Percentiles rank a stretch among this genome's conserved stretches.
Conservation (phyloP, 129 eudicot genomes). For the Pulicaria dysenterica region DNA sequence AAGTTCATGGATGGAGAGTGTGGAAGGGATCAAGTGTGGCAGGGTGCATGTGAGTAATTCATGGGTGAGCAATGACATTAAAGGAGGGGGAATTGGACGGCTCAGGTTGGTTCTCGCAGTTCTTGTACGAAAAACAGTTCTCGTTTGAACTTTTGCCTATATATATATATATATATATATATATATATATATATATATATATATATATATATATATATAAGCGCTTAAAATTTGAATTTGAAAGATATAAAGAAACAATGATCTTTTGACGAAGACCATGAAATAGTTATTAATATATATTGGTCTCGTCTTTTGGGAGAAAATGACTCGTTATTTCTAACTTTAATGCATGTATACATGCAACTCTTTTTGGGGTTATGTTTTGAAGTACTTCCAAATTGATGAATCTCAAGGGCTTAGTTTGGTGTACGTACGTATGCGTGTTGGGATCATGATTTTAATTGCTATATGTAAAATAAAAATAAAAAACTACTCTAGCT, state of each 20-base stretch:
- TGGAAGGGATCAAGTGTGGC: too few relatives aligned
- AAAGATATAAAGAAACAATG: not conserved
- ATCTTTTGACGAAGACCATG: conserved; percentile 8
- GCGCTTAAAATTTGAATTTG: not conserved
- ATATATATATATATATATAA: too few relatives aligned
- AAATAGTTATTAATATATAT: conserved; percentile 15
- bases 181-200: too few relatives aligned
- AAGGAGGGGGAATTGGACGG: too few relatives aligned
- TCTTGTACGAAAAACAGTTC: too few relatives aligned
- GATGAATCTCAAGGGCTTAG: conserved; percentile 47
- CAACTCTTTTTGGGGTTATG: conserved; percentile 41
- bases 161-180: too few relatives aligned
- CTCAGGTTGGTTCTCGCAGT: too few relatives aligned
- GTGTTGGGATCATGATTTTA: conserved; percentile 42
- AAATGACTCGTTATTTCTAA: conserved; percentile 35
- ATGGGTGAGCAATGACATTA: too few relatives aligned
- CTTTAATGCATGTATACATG: conserved; percentile 35
- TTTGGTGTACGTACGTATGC: conserved; percentile 29
- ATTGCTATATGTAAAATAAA: not conserved
- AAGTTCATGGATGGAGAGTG: too few relatives aligned
- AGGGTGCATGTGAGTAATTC: too few relatives aligned
- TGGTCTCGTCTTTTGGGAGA: conserved; percentile 42
- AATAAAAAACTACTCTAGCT: not conserved
- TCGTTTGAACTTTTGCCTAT: too few relatives aligned
- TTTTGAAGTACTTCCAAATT: conserved; percentile 30